phyloP scores from a whole-genome alignment of 2,329 filamentous ascomycete species.

The Aspergillus spinulosporus region DNA sequence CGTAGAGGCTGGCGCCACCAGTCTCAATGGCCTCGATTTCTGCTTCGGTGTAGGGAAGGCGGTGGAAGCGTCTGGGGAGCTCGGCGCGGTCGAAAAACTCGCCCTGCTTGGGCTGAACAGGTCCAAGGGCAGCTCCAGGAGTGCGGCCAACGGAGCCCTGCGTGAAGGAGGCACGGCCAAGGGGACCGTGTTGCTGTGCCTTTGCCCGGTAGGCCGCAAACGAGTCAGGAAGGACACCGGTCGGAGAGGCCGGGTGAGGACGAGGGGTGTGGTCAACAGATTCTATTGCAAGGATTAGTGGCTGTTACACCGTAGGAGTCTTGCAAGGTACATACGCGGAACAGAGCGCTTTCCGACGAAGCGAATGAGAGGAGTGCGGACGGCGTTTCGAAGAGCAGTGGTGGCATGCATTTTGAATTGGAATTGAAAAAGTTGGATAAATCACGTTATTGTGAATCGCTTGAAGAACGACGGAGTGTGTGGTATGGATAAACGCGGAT shows the following conservation, averaged over 20 bases:
- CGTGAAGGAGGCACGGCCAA: constrained; percentile 43
- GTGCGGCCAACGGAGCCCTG: constrained; percentile 56
- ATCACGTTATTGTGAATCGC: background rate
- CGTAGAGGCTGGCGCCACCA: constrained; percentile 72
- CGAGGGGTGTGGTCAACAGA: constrained; percentile 57
- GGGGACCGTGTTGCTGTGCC: constrained; percentile 66
- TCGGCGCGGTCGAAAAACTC: constrained; percentile 86
- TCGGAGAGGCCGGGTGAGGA: constrained; percentile 59
- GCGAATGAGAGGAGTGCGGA: constrained; percentile 51
- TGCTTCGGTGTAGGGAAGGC: constrained; percentile 68
- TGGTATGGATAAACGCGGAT: constrained; percentile 5
- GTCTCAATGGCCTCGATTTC: constrained; percentile 98
- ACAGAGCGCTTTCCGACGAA: constrained; percentile 51
- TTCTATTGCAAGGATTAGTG: constrained; percentile 28
- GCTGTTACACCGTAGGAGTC: background rate
- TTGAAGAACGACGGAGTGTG: background rate
- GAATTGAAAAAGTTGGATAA: constrained; percentile 8
- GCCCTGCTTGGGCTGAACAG: constrained; percentile 69
- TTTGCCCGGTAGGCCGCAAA: constrained; percentile 64
- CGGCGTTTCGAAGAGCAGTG: constrained; percentile 42
- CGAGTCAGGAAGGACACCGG: constrained; percentile 57
- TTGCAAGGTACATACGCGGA: constrained; percentile 40
- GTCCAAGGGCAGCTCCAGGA: constrained; percentile 69
- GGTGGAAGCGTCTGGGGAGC: constrained; percentile 79
- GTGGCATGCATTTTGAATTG: constrained; percentile 45